Percentiles rank a stretch among this genome's conserved stretches.
Conservation (phyloP, 352 stramenopile species). For the Globisporangium acanthophoron region DNA sequence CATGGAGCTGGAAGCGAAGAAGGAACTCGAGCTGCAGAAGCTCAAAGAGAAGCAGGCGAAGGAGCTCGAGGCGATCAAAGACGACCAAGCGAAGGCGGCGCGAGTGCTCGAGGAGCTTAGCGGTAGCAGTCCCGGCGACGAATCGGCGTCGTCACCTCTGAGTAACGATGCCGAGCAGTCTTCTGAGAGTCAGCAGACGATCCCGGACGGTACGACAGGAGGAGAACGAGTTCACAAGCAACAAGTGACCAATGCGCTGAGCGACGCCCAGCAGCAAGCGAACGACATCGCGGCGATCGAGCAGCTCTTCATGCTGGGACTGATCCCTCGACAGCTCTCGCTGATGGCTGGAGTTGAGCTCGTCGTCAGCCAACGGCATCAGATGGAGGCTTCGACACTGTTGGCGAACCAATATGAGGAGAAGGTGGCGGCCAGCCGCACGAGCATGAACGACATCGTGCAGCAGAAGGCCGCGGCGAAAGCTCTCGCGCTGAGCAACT, state of each 20-base stretch:
- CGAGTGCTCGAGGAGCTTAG: constrained; percentile 15
- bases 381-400: constrained; percentile 37
- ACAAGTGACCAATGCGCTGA: background rate
- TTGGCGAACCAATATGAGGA: constrained; percentile 21
- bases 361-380: constrained; percentile 48
- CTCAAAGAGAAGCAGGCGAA: constrained; percentile 39
- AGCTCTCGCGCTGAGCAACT: constrained; percentile 17
- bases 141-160: background rate
- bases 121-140: background rate
- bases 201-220: background rate
- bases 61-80: constrained; percentile 27
- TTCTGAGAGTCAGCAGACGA: too few relatives aligned
- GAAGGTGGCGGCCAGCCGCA: constrained; percentile 20
- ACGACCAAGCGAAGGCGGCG: constrained; percentile 26
- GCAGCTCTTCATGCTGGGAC: constrained; percentile 39
- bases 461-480: constrained; percentile 50
- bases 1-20: constrained; percentile 65
- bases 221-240: background rate
- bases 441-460: constrained; percentile 30
- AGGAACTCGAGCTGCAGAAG: constrained; percentile 42
- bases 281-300: constrained; percentile 47
- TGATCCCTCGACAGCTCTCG: constrained; percentile 47
- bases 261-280: constrained; percentile 27
- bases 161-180: background rate
- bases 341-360: constrained; percentile 51